phyloP scores from a whole-genome alignment of 331 rosid genomes.

The Malus hybrid region DNA sequence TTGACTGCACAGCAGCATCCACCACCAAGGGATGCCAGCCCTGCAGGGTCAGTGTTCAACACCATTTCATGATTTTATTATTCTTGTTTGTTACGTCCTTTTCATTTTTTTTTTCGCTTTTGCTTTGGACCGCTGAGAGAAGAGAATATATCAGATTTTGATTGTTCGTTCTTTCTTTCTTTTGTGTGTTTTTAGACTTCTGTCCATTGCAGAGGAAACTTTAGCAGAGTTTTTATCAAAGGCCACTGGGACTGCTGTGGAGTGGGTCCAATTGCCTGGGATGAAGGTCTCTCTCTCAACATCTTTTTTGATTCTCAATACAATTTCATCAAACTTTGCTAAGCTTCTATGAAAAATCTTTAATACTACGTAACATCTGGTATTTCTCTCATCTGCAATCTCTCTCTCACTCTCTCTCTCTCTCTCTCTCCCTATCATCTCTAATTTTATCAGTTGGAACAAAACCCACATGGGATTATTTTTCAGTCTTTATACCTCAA shows the following conservation, averaged over 20 bases:
- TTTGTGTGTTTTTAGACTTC: conserved; percentile 50
- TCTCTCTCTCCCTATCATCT: too few relatives aligned
- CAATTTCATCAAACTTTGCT: conserved; percentile 20
- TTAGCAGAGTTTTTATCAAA: conserved; percentile 99
- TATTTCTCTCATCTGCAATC: too few relatives aligned
- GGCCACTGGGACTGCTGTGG: conserved; percentile 99
- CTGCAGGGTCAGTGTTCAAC: conserved; percentile 79
- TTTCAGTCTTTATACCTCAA: too few relatives aligned
- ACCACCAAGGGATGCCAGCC: conserved; percentile 99
- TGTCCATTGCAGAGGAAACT: conserved; percentile 99
- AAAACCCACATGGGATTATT: too few relatives aligned
- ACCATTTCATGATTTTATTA: neutral
- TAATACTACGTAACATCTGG: too few relatives aligned
- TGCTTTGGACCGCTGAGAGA: neutral
- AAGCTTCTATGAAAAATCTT: conserved; percentile 15
- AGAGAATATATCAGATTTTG: neutral
- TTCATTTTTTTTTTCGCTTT: neutral
- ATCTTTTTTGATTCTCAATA: conserved; percentile 11
- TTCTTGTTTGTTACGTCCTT: conserved; percentile 9
- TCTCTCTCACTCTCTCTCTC: too few relatives aligned
- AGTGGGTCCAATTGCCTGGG: conserved; percentile 99
- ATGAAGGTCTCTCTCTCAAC: conserved; percentile 63
- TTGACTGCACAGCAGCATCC: conserved; percentile 98
- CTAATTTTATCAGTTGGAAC: too few relatives aligned
- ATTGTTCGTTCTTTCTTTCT: neutral